These are phyloP conservation scores for Chlorophyllum brunneum DNA, from an alignment of 768 basidiomycete genomes.

Conservation along the genomic window DNA sequence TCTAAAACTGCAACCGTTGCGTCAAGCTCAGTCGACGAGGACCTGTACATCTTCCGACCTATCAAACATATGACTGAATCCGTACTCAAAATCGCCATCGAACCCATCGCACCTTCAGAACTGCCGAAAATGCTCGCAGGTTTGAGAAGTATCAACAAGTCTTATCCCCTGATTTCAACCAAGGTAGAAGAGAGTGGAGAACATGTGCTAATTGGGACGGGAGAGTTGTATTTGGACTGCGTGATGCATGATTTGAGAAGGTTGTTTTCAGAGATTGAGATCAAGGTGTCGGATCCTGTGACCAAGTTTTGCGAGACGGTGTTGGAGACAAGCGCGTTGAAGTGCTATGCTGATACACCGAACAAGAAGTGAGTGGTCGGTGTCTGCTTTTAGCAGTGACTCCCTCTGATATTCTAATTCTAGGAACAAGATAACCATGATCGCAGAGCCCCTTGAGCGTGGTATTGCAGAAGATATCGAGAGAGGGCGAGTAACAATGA, in stretches of 20 bases:
- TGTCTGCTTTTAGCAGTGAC: conserved; percentile 2
- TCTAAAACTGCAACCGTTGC: conserved; percentile 92
- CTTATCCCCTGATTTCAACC: conserved; percentile 89
- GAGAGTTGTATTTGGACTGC: conserved; percentile 94
- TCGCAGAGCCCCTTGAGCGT: conserved; percentile 94
- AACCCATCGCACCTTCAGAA: conserved; percentile 96
- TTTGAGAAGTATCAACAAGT: conserved; percentile 94
- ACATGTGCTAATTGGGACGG: conserved; percentile 95
- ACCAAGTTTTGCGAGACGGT: conserved; percentile 99
- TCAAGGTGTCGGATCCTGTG: conserved; percentile 99
- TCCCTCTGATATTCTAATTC: too few species aligned
- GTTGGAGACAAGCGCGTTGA: conserved; percentile 93
- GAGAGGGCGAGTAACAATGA: conserved; percentile 87
- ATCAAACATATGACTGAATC: conserved; percentile 97
- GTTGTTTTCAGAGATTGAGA: conserved; percentile 96
- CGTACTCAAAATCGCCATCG: conserved; percentile 96
- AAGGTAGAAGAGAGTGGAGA: conserved; percentile 99
- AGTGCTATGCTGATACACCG: conserved; percentile 98
- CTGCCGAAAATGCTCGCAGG: conserved; percentile 99
- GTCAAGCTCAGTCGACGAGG: conserved; percentile 68
- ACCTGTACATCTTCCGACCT: conserved; percentile 92
- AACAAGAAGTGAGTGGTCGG: conserved; percentile 83
- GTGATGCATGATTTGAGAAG: conserved; percentile 93
- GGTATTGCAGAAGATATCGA: conserved; percentile 98
- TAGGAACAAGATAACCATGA: conserved; percentile 98